phyloP scores from a whole-genome alignment of 192 early-diverging fungal species.

The Paraglomus brasilianum region DNA sequence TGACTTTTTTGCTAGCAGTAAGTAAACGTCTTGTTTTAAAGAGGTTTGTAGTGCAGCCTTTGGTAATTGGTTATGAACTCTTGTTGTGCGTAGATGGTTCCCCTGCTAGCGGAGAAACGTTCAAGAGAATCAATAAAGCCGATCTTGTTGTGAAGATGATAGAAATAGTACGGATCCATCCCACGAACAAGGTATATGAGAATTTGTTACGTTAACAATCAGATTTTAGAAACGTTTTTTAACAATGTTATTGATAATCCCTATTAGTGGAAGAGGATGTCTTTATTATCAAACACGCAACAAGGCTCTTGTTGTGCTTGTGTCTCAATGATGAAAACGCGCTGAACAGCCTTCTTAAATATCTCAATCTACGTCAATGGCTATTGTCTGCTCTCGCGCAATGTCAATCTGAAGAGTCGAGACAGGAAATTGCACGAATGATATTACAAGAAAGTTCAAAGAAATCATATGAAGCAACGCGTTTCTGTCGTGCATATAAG shows the following conservation, averaged over 20 bases:
- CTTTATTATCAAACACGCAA: constrained; percentile 25
- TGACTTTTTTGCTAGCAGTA: constrained; percentile 27
- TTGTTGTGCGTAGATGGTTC: background rate
- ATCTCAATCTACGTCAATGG: constrained; percentile 26
- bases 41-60: background rate
- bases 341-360: constrained; percentile 23
- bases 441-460: constrained; percentile 45
- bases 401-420: constrained; percentile 30
- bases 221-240: no score
- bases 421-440: constrained; percentile 16
- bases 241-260: no score
- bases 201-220: no score
- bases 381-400: constrained; percentile 14
- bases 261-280: constrained; percentile 31
- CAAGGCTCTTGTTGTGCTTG: constrained; percentile 27
- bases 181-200: constrained; percentile 20
- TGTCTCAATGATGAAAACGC: constrained; percentile 27
- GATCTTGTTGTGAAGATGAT: constrained; percentile 20
- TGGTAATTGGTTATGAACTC: no score
- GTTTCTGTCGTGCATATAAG: constrained; percentile 51
- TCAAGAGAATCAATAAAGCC: constrained; percentile 1
- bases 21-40: background rate
- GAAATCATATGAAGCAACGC: constrained; percentile 46
- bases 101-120: background rate
- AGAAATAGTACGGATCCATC: constrained; percentile 28